Evolutionary conservation across 2,329 filamentous ascomycete genomes (phyloP), one percentile per base, ranked within the genome.

Genomic region (Lasiodiplodia sp.): DNA sequence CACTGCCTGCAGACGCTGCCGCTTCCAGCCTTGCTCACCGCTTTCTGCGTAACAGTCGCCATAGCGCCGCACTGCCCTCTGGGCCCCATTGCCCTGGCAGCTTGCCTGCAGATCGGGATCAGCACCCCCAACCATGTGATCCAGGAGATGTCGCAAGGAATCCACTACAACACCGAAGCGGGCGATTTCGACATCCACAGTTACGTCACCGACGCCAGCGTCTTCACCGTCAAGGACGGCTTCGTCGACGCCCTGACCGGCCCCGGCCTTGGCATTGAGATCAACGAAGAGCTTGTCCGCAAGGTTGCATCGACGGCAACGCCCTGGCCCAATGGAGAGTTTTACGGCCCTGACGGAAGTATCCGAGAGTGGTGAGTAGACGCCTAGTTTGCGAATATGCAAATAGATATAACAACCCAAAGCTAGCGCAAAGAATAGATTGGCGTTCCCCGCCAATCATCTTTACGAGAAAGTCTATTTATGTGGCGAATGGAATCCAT

Each of bases 101-200:
- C 91, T 0, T 89, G 86, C 67, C 83, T 93, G 51, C 91, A 93
- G 71, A 86, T 93, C 1, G 89, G 88, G 28, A 75, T 82, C 86
- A 23, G 81, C 79, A 11, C 87, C 81, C 23, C 85, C 84, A 23
- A 93, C 91, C 77, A 93, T 75, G 87, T 86, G 0, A 93, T 94
- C 38, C 88, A 92, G 74, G 91, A 94, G 78, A 93, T 93, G 92
- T 90, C 88, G 66, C 75, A 93, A 37, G 92, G 91, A 0, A 94
- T 94, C 72, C 92, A 94, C 76, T 94, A 94, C 75, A 94, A 94
- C 70, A 68, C 67, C 18, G 67, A 68, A 7, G 76, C 73, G 1
- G 79, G 78, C 0, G 76, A 75, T 37, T 71, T 76, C 63, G 79
- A 81, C 70, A 67, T 81, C 67, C 86, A 86, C 14, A 91, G 86